phyloP scores from a whole-genome alignment of 371 early-diverging fungal species.

The Lichtheimia ornata region DNA sequence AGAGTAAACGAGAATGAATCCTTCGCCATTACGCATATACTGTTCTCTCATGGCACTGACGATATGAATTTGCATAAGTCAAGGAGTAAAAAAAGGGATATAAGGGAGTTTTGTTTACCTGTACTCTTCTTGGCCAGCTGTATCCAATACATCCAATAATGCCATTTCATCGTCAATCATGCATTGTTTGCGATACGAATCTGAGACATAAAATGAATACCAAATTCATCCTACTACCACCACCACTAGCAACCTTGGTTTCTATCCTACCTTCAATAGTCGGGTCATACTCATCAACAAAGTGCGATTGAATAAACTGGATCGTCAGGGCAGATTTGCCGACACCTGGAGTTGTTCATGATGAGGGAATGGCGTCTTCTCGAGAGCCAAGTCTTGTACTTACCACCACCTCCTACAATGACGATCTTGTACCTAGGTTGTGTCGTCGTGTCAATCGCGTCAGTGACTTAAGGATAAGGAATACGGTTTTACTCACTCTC shows the following conservation, averaged over 20 bases:
- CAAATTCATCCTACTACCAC: background rate
- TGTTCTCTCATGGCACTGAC: constrained; percentile 75
- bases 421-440: constrained; percentile 67
- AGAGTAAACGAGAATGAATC: constrained; percentile 52
- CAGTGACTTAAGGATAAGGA: background rate
- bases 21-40: constrained; percentile 77
- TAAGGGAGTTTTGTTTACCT: constrained; percentile 35
- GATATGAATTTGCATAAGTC: background rate
- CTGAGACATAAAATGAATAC: constrained; percentile 23
- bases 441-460: background rate
- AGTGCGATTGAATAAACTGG: constrained; percentile 88
- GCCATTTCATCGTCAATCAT: constrained; percentile 70
- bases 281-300: constrained; percentile 93
- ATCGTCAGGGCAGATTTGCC: constrained; percentile 92
- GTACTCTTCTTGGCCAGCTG: constrained; percentile 88
- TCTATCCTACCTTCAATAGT: constrained; percentile 79
- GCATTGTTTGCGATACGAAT: constrained; percentile 81
- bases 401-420: constrained; percentile 87
- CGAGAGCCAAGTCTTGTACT: constrained; percentile 13
- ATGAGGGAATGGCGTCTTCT: background rate
- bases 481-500: constrained; percentile 16
- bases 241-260: background rate
- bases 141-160: constrained; percentile 78
- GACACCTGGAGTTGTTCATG: constrained; percentile 47
- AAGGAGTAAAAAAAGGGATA: background rate